phyloP scores from a whole-genome alignment of 768 basidiomycete genomes.

The Lactarius deliciosus region DNA sequence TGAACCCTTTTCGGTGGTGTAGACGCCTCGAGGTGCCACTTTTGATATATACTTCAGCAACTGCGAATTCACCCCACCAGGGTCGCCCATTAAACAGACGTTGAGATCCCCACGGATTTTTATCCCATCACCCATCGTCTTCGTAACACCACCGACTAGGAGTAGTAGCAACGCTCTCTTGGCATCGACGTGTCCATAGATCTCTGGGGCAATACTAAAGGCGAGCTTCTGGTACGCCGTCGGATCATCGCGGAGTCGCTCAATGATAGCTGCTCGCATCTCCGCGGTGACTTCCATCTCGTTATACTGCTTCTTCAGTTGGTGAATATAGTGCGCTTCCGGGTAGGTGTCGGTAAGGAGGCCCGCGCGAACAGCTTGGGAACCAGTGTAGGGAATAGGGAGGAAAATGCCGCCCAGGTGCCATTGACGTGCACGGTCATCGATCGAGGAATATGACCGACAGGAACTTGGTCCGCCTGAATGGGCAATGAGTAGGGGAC shows the following conservation, averaged over 20 bases:
- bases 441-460: constrained; percentile 97
- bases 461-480: constrained; percentile 97
- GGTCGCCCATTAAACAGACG: too few relatives aligned
- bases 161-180: too few relatives aligned
- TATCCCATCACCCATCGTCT: too few relatives aligned
- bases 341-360: constrained; percentile 96
- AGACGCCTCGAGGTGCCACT: constrained; percentile 57
- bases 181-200: too few relatives aligned
- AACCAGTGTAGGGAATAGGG: constrained; percentile 96
- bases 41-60: too few relatives aligned
- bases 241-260: too few relatives aligned
- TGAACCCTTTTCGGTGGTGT: constrained; percentile 97
- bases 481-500: constrained; percentile 20
- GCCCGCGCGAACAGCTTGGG: constrained; percentile 96
- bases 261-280: constrained; percentile 47
- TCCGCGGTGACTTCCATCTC: constrained; percentile 92
- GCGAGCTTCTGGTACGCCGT: too few relatives aligned
- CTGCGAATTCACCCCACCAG: too few relatives aligned
- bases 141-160: too few relatives aligned
- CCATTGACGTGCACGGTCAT: constrained; percentile 98
- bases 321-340: constrained; percentile 85
- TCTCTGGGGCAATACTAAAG: too few relatives aligned
- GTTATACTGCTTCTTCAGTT: constrained; percentile 96
- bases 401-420: constrained; percentile 96
- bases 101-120: too few relatives aligned